phyloP scores from a whole-genome alignment of 768 basidiomycete species.

The Amanita thiersii region DNA sequence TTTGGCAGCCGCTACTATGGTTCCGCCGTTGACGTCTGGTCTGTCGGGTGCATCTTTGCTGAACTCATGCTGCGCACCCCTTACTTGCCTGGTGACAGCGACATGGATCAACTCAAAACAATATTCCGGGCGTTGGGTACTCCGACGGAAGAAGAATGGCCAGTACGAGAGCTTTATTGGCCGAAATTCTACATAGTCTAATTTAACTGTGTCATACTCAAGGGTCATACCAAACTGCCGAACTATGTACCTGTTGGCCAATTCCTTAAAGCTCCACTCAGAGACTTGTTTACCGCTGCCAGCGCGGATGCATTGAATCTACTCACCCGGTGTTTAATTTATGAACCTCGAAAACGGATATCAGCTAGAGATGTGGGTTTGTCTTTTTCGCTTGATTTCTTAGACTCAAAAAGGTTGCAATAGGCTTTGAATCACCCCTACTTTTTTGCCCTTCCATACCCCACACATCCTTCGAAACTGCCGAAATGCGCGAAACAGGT shows the following conservation, averaged over 20 bases:
- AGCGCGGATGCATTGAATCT: conserved; percentile 80
- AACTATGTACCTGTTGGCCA: conserved; percentile 84
- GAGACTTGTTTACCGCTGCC: conserved; percentile 87
- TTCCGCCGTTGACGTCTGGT: conserved; percentile 93
- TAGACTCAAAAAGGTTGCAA: conserved; percentile 1
- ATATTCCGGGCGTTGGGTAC: conserved; percentile 93
- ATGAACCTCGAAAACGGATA: conserved; percentile 80
- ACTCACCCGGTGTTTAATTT: conserved; percentile 69
- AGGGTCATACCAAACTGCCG: conserved; percentile 89
- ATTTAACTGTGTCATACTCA: conserved; percentile 1
- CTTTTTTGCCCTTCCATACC: conserved; percentile 79
- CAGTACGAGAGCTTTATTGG: conserved; percentile 53
- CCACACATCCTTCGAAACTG: conserved; percentile 81
- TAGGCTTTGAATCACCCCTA: conserved; percentile 86
- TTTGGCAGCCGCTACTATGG: conserved; percentile 89
- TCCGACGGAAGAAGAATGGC: conserved; percentile 97
- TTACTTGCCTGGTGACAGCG: conserved; percentile 90
- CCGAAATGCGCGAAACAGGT: conserved; percentile 59
- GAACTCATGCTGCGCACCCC: conserved; percentile 96
- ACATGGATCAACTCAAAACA: conserved; percentile 94
- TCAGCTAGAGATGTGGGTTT: conserved; percentile 64
- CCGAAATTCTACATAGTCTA: neutral
- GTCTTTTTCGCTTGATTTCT: conserved; percentile 1
- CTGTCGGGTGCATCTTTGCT: conserved; percentile 95
- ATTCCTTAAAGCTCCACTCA: conserved; percentile 75